A percentile compares a stretch with the other conserved stretches of the same genome.
Evolutionary conservation across 169 alveolate species (phyloP).

Genomic region (Plasmodium gallinaceum): DNA sequence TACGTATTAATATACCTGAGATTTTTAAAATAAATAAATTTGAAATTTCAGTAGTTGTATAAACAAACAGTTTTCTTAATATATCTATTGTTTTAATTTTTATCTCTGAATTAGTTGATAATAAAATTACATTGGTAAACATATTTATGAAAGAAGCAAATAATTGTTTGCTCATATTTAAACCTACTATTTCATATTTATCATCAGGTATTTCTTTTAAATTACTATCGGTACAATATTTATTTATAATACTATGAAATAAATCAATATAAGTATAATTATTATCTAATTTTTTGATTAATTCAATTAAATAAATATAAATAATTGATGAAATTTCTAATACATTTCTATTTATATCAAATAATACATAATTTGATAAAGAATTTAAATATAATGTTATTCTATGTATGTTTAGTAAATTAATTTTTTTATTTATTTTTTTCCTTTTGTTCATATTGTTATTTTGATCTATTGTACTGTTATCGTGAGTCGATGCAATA

Average conservation of each 20-base stretch:
- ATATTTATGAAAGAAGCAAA: slow-evolving; percentile 42
- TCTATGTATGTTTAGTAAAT: slow-evolving; percentile 38
- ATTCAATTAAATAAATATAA: slow-evolving; percentile 54
- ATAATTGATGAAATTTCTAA: slow-evolving; percentile 22
- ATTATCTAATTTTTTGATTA: slow-evolving; percentile 22
- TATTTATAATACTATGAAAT: slow-evolving; percentile 50
- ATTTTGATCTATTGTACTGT: slow-evolving; percentile 5
- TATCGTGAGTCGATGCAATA: not conserved
- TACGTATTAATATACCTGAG: slow-evolving; percentile 67
- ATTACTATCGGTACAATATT: slow-evolving; percentile 51
- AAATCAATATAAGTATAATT: slow-evolving; percentile 13
- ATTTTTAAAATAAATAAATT: slow-evolving; percentile 46
- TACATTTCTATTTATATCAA: slow-evolving; percentile 67
- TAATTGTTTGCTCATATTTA: slow-evolving; percentile 40
- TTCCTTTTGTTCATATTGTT: slow-evolving; percentile 4
- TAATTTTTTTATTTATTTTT: slow-evolving; percentile 11
- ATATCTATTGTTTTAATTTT: slow-evolving; percentile 68
- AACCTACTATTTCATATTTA: slow-evolving; percentile 75
- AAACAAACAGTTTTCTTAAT: slow-evolving; percentile 43
- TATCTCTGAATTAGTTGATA: slow-evolving; percentile 48
- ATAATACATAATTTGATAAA: slow-evolving; percentile 49
- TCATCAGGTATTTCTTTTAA: slow-evolving; percentile 40
- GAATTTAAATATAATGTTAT: slow-evolving; percentile 24
- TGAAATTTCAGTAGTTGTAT: slow-evolving; percentile 45
- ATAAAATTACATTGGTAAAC: slow-evolving; percentile 62